These are phyloP conservation scores for Saturnispora bothae DNA, from an alignment of 805 yeast species.

Conservation along the genomic window DNA sequence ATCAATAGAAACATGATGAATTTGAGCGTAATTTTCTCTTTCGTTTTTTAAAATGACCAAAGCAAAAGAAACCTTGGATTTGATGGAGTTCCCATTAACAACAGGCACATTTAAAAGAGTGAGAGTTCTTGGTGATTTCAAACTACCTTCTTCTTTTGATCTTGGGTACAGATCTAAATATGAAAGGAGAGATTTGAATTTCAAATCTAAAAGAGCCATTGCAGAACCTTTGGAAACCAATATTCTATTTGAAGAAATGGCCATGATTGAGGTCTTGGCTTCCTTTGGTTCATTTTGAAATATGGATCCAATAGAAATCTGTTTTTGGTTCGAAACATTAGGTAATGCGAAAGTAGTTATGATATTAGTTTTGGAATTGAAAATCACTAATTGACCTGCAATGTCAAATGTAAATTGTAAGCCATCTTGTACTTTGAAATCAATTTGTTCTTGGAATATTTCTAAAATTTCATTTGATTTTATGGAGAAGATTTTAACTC, in stretches of 20 bases:
- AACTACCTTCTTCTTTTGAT: constrained; percentile 16
- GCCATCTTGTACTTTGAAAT: constrained; percentile 5
- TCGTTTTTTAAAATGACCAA: constrained; percentile 31
- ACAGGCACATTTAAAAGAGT: constrained; percentile 24
- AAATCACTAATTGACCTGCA: constrained; percentile 21
- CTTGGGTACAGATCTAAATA: constrained; percentile 23
- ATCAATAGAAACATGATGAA: constrained; percentile 39
- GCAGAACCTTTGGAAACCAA: constrained; percentile 31
- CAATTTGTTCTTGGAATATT: constrained; percentile 21
- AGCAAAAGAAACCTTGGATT: constrained; percentile 32
- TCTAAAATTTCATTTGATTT: constrained; percentile 21
- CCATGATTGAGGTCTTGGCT: constrained; percentile 27
- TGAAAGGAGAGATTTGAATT: constrained; percentile 30
- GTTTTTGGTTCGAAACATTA: constrained; percentile 23
- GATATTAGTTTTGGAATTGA: constrained; percentile 11
- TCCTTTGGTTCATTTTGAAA: constrained; percentile 20
- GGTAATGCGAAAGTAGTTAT: constrained; percentile 25
- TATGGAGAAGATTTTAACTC: constrained; percentile 21
- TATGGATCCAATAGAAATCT: constrained; percentile 17
- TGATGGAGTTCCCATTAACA: constrained; percentile 35
- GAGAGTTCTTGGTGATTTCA: constrained; percentile 20
- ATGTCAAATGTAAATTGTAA: constrained; percentile 20
- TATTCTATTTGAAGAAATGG: constrained; percentile 38
- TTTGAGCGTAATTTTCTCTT: constrained; percentile 33
- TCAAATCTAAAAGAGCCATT: constrained; percentile 35